These are phyloP conservation scores for Heliamphora exappendiculata DNA, from an alignment of 148 eudicot genomes.

Conservation along the genomic window DNA sequence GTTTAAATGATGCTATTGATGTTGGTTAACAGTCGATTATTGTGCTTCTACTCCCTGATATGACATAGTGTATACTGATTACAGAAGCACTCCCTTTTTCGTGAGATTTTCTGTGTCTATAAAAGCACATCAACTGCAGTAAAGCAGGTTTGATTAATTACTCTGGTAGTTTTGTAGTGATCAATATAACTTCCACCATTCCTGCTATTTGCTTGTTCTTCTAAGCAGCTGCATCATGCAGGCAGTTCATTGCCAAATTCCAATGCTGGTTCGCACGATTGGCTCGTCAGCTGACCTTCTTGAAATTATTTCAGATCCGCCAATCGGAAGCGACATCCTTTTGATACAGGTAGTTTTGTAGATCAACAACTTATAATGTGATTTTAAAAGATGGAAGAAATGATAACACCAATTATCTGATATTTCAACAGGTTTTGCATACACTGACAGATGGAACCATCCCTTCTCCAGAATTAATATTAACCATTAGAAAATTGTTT, in stretches of 20 bases:
- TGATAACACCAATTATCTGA: neutral
- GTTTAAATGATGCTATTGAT: neutral
- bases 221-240: conserved; percentile 24
- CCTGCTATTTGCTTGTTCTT: neutral
- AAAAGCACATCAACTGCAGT: conserved; percentile 50
- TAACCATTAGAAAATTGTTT: conserved; percentile 55
- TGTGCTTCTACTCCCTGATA: neutral
- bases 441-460: conserved; percentile 76
- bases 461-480: conserved; percentile 71
- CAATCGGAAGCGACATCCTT: conserved; percentile 68
- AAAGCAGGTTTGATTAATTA: conserved; percentile 52
- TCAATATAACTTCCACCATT: neutral
- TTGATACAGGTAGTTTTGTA: conserved; percentile 52
- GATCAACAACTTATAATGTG: neutral
- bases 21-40: neutral
- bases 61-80: conserved; percentile 8
- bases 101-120: conserved; percentile 64
- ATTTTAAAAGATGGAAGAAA: neutral
- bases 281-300: conserved; percentile 80
- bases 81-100: conserved; percentile 93
- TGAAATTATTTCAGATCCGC: conserved; percentile 77
- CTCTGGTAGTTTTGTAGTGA: neutral
- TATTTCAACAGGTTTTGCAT: conserved; percentile 65
- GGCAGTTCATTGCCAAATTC: conserved; percentile 82
- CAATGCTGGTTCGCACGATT: conserved; percentile 85